A percentile compares a stretch with the other conserved stretches of the same genome.
These are phyloP conservation scores for Cyberlindnera americana DNA, from an alignment of 805 yeast genomes.

Conservation along the genomic window DNA sequence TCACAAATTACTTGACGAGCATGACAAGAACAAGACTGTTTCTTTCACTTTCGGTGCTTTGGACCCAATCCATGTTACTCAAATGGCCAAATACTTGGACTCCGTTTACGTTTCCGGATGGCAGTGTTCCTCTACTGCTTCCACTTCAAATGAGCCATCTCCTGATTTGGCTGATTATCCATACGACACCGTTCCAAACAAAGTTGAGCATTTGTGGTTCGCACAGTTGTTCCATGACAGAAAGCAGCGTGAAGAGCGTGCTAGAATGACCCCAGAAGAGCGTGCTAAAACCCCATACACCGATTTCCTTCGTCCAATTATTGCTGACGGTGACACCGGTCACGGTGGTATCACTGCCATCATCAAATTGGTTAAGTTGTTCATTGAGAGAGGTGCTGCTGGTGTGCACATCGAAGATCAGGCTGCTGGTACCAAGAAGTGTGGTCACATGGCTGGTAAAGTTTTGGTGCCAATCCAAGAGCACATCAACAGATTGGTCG, in stretches of 20 bases:
- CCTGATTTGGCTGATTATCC: slow-evolving; percentile 99
- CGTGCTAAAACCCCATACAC: slow-evolving; percentile 68
- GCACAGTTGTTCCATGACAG: slow-evolving; percentile 97
- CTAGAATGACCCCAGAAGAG: slow-evolving; percentile 53
- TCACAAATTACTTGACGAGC: slow-evolving; percentile 64
- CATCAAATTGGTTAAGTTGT: slow-evolving; percentile 90
- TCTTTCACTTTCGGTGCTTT: slow-evolving; percentile 94
- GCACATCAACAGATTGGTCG: slow-evolving; percentile 90
- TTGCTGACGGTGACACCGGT: slow-evolving; percentile 98
- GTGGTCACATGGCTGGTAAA: slow-evolving; percentile 99
- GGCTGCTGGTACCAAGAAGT: slow-evolving; percentile 97
- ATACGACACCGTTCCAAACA: slow-evolving; percentile 97
- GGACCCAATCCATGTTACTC: slow-evolving; percentile 93
- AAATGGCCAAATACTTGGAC: slow-evolving; percentile 95
- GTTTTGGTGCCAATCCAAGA: slow-evolving; percentile 97
- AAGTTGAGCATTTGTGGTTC: slow-evolving; percentile 94
- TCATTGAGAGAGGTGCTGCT: slow-evolving; percentile 97
- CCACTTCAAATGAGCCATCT: slow-evolving; percentile 95
- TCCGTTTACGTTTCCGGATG: slow-evolving; percentile 94
- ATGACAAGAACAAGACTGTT: slow-evolving; percentile 65
- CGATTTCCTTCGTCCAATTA: slow-evolving; percentile 90
- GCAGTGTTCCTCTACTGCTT: slow-evolving; percentile 98
- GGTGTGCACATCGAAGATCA: slow-evolving; percentile 99
- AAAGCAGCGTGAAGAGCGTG: slow-evolving; percentile 76
- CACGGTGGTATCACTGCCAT: slow-evolving; percentile 98